Base-by-base conservation (phyloP, 768 basidiomycete species). In the Leccinum incarnatum region DNA sequence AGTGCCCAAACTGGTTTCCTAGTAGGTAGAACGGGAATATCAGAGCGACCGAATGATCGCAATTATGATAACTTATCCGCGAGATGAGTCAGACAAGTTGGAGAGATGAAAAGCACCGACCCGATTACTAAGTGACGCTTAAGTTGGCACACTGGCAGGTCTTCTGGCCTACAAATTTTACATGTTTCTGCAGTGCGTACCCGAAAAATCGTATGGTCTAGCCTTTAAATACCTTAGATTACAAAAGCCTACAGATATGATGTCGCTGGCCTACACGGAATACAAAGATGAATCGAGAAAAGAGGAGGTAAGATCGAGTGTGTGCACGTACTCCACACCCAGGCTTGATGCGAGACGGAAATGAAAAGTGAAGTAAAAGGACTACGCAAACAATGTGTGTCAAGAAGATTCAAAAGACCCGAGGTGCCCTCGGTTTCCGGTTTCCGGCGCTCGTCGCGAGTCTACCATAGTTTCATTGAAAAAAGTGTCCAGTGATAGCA, bases 271-370 rank as follows among this genome's bases (percentile, higher is more conserved):
- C 15, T 49, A 29, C 48, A 49, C 25, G 25, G 48, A 25, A 49
- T 30, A 32, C 9, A 56, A 30, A 55, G 53, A 55, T 37, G 52
- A 47, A 51, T 47, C 50, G 46, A 52, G 56, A 56, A 15, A 47
- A 21, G 55, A 52, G 58, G 50, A 46, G 42, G 19, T 45, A 19
- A 36, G 57, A 42, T 51, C 12, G 60, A 57, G 53, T 65, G 66
- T 70, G 59, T 72, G 72, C 71, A 70, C 58, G 52, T 71, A 70
- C 70, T 61, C 71, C 65, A 71, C 69, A 71, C 67, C 69, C 66
- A 48, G 51, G 61, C 14, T 62, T 53, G 62, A 61, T 65, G 56
- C 63, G 34, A 50, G 62, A 56, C 45, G 36, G 57, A 65, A 52
- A 59, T 52, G 62, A 57, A 65, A 54, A 30, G 57, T n/a, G 40